Percentiles rank a stretch among this genome's conserved stretches.
These are phyloP conservation scores for Trametes polyzona DNA, from an alignment of 1,284 basidiomycete genomes.

Conservation along the genomic window DNA sequence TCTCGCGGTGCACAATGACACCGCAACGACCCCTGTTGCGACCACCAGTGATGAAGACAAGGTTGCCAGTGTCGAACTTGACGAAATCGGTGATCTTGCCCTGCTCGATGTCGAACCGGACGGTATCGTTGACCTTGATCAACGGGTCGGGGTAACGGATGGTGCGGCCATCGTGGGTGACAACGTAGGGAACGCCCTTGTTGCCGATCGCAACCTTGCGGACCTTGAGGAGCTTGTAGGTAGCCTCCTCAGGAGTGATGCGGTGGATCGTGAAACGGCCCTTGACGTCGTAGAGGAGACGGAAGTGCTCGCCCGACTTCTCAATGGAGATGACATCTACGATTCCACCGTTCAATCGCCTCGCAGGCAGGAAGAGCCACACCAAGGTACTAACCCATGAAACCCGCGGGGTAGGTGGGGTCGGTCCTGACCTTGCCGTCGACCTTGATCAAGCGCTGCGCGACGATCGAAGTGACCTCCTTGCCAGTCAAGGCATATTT, in stretches of 20 bases:
- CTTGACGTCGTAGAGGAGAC: conserved; percentile 99
- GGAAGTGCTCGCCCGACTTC: conserved; percentile 99
- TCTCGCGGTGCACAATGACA: conserved; percentile 95
- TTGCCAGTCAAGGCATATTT: conserved; percentile 98
- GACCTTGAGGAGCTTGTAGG: conserved; percentile 99
- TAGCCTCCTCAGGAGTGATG: conserved; percentile 97
- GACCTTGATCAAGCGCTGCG: conserved; percentile 97
- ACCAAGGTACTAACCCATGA: conserved; percentile 91
- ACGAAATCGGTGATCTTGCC: conserved; percentile 95
- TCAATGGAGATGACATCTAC: conserved; percentile 97
- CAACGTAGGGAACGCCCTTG: conserved; percentile 95
- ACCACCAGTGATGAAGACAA: conserved; percentile 98
- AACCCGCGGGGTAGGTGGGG: conserved; percentile 95
- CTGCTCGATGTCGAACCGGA: conserved; percentile 96
- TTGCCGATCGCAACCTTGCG: conserved; percentile 90
- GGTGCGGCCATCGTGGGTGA: conserved; percentile 99
- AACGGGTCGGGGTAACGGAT: conserved; percentile 98
- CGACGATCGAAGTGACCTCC: conserved; percentile 95
- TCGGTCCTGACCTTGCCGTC: conserved; percentile 99
- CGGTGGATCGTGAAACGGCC: conserved; percentile 99
- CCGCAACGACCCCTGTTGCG: conserved; percentile 99
- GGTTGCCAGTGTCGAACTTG: conserved; percentile 97
- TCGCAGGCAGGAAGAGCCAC: no score
- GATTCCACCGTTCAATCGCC: background rate
- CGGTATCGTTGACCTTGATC: conserved; percentile 97